Base-by-base conservation (phyloP, 1,139 yeast species). In the Debaryomyces psychrophilus region DNA sequence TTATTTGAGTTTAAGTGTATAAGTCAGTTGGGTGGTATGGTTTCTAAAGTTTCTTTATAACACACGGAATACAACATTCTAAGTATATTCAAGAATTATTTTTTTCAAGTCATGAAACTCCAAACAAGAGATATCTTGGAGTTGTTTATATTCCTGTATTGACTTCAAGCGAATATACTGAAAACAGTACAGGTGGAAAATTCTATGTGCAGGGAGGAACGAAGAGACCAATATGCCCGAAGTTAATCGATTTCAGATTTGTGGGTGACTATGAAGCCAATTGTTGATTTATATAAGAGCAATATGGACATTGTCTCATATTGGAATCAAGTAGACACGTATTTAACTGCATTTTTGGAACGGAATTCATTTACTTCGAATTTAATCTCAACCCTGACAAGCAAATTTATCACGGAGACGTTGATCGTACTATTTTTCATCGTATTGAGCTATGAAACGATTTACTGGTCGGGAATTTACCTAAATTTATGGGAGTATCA, bases 401-500 rank as follows among this genome's bases (percentile, higher is more conserved):
- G 77, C 37, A 64, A 65, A 45, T 44, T 59, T 35, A 76, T 81
- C 41, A 79, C 84, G 1, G 72, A 77, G 41, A 31, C 64, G 2
- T 61, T 81, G 44, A 53, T 73, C 2, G 62, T 76, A 14, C 40
- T 63, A 0, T 70, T 77, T 36, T 50, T 72, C 7, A 22, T 59
- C 1, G 60, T 81, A 8, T 41, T 70, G 8, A 52, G 68, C 34
- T 81, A 80, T 56, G 83, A 81, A 52, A 50, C 63, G 3, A 54
- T 77, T 8, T 70, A 79, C 50, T 70, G 79, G 73, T 54, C 67
- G 15, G 85, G 85, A 2, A 75, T 80, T n/a, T 63, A 68, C 46
- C 57, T 77, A 6, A 67, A 68, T 1, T 49, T 76, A n/a, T 81
- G 85, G 85, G 77, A 77, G 35, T 76, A 76, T 51, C 87, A 85